Evolutionary conservation across 331 rosid genomes (phyloP), one percentile per base, ranked within the genome.

Genomic region (Pyrus hybrid): DNA sequence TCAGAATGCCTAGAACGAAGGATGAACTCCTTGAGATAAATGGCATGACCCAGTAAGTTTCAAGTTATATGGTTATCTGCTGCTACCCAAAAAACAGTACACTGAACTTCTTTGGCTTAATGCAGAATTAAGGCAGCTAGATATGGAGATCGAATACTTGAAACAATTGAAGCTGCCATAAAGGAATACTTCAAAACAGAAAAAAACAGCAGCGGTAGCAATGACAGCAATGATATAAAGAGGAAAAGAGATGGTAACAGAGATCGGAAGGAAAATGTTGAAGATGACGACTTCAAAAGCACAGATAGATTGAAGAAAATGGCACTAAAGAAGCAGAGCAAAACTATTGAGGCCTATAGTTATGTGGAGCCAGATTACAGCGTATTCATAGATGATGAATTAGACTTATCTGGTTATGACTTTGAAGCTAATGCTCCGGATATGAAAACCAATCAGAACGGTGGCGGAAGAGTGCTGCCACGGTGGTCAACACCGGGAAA

Each of bases 31-130:
- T 86, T 53, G 97, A 94, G 63, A 89, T 94, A 77, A 84, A 77
- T 77, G 99, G 99, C 85, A 83, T 94, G 35, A 83, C 93, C 82
- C 89, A 87, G 99, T 94, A 87, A 88, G 86, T 83, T 67, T n/a
- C 25, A 21, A 12, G 14, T 30, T 49, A 3, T 66, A 61, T 17
- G 33, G 43, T 37, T 75, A 25, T 33, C 33, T 69, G 68, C 63
- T 43, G 61, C 6, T 71, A 47, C 65, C 30, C 63, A 26, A 54
- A 20, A 71, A 53, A 63, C 30, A 63, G 71, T 60, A 57, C 68
- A 35, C 72, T 58, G 37, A 77, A 78, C 53, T 18, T 49, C 74
- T 85, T 35, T 70, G 69, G 61, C 69, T 64, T 71, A 72, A 80
- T 77, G 63, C 87, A 94, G 99, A 88, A 78, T 77, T 51, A 94